Percentiles rank a stretch among this genome's conserved stretches.
These are phyloP conservation scores for Nakazawaea anatomiae DNA, from an alignment of 805 yeast genomes.

Conservation along the genomic window DNA sequence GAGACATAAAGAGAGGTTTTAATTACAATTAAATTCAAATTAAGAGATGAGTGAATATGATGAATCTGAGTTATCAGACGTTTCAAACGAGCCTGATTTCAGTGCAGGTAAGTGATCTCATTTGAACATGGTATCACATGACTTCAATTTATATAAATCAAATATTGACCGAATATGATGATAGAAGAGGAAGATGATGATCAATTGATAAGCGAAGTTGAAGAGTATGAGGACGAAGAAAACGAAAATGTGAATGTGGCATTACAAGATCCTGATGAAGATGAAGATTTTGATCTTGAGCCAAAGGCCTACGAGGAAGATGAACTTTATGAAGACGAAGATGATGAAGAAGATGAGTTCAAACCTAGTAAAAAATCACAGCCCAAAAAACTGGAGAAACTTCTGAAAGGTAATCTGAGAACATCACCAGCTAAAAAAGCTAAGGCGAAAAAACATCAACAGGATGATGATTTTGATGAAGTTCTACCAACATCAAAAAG, in stretches of 20 bases:
- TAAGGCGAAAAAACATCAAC: neutral
- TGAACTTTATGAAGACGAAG: slow-evolving; percentile 27
- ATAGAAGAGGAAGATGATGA: neutral
- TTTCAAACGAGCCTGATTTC: neutral
- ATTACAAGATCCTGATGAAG: slow-evolving; percentile 7
- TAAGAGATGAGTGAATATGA: neutral
- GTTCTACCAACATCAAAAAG: neutral
- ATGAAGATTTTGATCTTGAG: slow-evolving; percentile 14
- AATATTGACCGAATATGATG: neutral
- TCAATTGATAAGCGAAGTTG: slow-evolving; percentile 1
- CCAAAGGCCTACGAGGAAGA: slow-evolving; percentile 11
- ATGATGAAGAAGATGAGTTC: slow-evolving; percentile 11
- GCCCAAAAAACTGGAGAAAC: neutral
- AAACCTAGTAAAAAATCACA: slow-evolving; percentile 15
- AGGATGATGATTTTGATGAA: slow-evolving; percentile 1
- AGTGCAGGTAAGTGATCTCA: neutral
- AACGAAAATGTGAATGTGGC: neutral
- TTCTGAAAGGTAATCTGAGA: neutral
- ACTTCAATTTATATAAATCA: neutral
- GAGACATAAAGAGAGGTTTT: neutral
- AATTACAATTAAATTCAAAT: no score
- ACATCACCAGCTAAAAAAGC: neutral
- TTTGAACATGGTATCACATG: neutral
- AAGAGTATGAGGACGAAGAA: slow-evolving; percentile 1
- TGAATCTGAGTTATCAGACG: slow-evolving; percentile 5